Base-by-base conservation (phyloP, 108 stramenopile species). In the Pelagomonas calceolata region DNA sequence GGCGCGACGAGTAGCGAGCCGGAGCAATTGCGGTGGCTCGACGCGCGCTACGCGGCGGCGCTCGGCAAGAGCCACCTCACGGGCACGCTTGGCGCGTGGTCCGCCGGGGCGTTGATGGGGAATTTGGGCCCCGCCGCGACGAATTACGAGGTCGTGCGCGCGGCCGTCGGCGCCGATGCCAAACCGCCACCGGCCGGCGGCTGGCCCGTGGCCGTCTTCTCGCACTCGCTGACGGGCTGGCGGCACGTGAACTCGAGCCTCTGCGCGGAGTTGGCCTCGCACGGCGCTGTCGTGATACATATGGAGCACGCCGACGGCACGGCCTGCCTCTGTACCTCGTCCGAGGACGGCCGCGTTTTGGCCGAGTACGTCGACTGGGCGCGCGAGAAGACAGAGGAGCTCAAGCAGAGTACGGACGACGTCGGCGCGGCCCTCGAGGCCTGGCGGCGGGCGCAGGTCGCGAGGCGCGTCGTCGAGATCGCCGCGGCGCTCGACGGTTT, bases 131-230 rank as follows among this genome's bases (percentile, higher is more conserved):
- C 51, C 7, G 3, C 51, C 7, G 14, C 51, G 51, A 60, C 51
- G 51, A 26, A 26, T 3, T 26, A 26, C 51, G 51, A 16, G 51
- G 21, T 1, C 51, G 51, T 60, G 21, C 21, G 26, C 21, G 51
- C 7, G 21, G 14, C 14, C 51, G 51, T 26, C 21, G 51, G 51
- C 51, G 51, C 51, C 21, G 21, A 17, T 17, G 39, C 39, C 9
- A 5, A 10, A 5, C 39, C 39, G 39, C 9, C 39, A 12, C 51
- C 51, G 51, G 21, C 14, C 7, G 21, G 51, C 21, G 51, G 51
- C 21, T 60, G 51, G 51, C 71, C 71, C 10, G 16, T 65, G 17
- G 71, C 71, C 31, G 63, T 72, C 16, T 72, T 63, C 46, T 65
- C 64, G 15, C 71, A 72, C 34, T 4, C 65, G 16, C 3, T 72